Conservation (phyloP, 345 rosid genomes). For the Camelina hispida region DNA sequence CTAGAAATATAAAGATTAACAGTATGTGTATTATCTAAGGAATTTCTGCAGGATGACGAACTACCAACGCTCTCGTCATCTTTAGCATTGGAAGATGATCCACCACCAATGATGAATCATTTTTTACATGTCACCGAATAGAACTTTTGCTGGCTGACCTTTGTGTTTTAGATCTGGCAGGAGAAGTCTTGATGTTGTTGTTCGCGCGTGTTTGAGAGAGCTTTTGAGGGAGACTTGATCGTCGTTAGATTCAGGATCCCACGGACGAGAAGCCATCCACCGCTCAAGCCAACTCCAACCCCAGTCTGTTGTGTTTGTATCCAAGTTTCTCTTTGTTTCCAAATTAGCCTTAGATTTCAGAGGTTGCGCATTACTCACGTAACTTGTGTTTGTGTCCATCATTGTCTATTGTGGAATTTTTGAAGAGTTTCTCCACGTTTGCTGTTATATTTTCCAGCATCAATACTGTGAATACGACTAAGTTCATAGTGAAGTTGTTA, state of each 20-base stretch:
- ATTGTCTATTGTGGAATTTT: constrained; percentile 40
- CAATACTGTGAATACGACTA: background rate
- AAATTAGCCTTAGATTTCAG: too few species aligned
- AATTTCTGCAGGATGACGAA: constrained; percentile 29
- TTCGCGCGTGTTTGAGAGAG: constrained; percentile 18
- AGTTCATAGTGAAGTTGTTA: background rate
- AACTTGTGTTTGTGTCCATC: constrained; percentile 33
- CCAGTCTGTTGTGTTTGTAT: constrained; percentile 35
- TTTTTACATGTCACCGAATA: constrained; percentile 26
- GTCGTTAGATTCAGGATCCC: constrained; percentile 42
- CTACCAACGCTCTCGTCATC: constrained; percentile 43
- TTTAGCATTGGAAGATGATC: constrained; percentile 25
- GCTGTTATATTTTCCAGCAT: constrained; percentile 28
- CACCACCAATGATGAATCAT: constrained; percentile 32
- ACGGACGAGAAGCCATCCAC: constrained; percentile 50
- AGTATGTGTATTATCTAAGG: constrained; percentile 25
- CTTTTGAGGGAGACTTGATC: constrained; percentile 6
- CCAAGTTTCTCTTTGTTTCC: too few species aligned
- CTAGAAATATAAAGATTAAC: background rate
- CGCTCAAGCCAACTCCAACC: constrained; percentile 49
- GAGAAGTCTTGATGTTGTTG: constrained; percentile 38
- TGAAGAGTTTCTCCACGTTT: constrained; percentile 48
- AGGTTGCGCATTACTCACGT: too few species aligned
- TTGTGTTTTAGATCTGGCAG: constrained; percentile 28
- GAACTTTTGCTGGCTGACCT: constrained; percentile 35